Conservation (phyloP, 257 asterid species). For the Solanum virginianum region DNA sequence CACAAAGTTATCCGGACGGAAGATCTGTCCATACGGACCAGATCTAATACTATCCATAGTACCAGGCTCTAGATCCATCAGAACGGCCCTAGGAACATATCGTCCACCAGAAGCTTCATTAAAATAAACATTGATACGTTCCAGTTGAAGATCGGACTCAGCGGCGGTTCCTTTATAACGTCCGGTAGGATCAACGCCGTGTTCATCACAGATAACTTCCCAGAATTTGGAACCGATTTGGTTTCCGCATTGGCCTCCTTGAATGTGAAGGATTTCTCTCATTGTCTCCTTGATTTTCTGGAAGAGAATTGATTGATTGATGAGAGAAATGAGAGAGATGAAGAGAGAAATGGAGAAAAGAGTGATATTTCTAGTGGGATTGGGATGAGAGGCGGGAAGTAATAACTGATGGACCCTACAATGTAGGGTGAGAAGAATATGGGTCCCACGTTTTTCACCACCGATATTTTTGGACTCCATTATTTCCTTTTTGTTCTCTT, state of each 20-base stretch:
- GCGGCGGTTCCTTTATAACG: constrained; percentile 36
- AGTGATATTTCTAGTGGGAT: neutral
- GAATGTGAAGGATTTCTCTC: constrained; percentile 60
- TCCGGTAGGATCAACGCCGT: constrained; percentile 45
- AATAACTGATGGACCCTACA: neutral
- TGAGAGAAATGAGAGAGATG: neutral
- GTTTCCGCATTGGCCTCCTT: constrained; percentile 65
- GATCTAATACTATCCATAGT: constrained; percentile 58
- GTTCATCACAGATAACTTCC: constrained; percentile 60
- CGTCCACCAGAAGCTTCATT: constrained; percentile 59
- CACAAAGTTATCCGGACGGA: constrained; percentile 51
- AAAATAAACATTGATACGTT: constrained; percentile 48
- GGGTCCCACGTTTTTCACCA: neutral
- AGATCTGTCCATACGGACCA: constrained; percentile 50
- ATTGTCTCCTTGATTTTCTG: constrained; percentile 3
- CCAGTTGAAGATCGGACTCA: constrained; percentile 29
- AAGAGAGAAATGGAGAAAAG: neutral
- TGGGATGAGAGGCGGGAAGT: neutral
- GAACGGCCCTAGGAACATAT: constrained; percentile 54
- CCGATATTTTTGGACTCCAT: neutral
- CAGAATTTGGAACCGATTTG: constrained; percentile 62
- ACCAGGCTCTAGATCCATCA: constrained; percentile 67
- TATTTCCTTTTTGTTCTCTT: neutral
- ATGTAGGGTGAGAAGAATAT: neutral
- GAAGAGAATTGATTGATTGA: neutral